phyloP scores from a whole-genome alignment of 192 early-diverging fungal species.

The Gigaspora rosea region DNA sequence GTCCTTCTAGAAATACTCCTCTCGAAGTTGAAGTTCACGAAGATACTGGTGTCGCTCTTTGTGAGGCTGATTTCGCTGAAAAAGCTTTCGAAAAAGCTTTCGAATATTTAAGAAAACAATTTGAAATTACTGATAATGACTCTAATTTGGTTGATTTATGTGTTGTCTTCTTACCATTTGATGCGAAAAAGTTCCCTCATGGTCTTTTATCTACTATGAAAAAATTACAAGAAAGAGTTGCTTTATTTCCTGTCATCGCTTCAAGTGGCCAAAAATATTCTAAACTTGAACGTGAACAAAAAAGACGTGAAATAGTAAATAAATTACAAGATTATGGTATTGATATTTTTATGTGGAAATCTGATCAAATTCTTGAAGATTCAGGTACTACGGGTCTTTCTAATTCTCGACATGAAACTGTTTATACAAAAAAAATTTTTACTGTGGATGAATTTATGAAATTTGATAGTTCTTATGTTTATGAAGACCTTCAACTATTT shows the following conservation, averaged over 20 bases:
- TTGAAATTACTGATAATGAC: background rate
- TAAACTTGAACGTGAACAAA: conserved; percentile 2
- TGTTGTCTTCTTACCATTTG: conserved; percentile 16
- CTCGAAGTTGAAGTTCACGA: background rate
- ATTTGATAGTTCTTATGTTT: background rate
- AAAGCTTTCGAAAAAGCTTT: background rate
- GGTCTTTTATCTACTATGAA: conserved; percentile 9
- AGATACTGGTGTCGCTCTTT: conserved; percentile 20
- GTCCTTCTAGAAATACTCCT: conserved; percentile 4
- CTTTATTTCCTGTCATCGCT: conserved; percentile 14
- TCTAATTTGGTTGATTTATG: conserved; percentile 27
- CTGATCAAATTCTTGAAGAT: conserved; percentile 14
- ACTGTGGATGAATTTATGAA: background rate
- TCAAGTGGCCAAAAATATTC: background rate
- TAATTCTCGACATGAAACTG: conserved; percentile 3
- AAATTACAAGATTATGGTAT: conserved; percentile 15
- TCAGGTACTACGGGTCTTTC: background rate
- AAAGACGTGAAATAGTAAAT: background rate
- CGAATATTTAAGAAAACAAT: conserved; percentile 14
- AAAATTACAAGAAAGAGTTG: conserved; percentile 24
- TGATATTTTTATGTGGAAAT: conserved; percentile 29
- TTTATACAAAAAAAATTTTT: conserved; percentile 23
- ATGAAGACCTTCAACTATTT: conserved; percentile 23
- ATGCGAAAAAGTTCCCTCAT: background rate
- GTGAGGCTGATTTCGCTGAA: conserved; percentile 21